These are phyloP conservation scores for Aspergillus novoparasiticus DNA, from an alignment of 2,329 filamentous ascomycete genomes.

Conservation along the genomic window DNA sequence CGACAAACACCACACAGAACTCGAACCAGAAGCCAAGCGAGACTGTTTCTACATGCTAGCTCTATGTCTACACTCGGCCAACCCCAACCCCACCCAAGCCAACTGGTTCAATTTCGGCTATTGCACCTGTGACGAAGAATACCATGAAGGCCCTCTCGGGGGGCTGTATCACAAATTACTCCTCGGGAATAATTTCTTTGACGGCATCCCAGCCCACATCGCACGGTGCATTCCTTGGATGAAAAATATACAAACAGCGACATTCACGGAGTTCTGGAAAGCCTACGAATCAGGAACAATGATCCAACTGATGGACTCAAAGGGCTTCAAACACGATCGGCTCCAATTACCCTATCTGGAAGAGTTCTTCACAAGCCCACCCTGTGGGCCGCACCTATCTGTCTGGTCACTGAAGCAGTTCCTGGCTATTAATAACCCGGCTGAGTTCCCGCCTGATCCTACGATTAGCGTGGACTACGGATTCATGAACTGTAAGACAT, in stretches of 20 bases:
- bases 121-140: neutral
- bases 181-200: neutral
- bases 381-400: neutral
- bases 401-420: neutral
- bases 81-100: neutral
- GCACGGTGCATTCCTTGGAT: no score
- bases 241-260: neutral
- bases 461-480: neutral
- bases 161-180: neutral
- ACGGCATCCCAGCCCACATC: neutral
- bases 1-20: neutral
- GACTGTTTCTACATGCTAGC: neutral
- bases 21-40: neutral
- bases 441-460: neutral
- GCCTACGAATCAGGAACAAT: neutral
- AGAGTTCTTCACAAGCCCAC: neutral
- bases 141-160: fast-evolving
- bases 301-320: neutral
- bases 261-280: neutral
- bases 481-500: neutral
- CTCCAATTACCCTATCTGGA: neutral
- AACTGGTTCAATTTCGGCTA: neutral
- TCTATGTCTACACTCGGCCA: no score
- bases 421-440: neutral
- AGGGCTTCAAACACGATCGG: neutral